Percentiles rank a stretch among this genome's conserved stretches.
Conservation (phyloP, 2,329 filamentous ascomycete species). For the Tolypocladium inflatum region DNA sequence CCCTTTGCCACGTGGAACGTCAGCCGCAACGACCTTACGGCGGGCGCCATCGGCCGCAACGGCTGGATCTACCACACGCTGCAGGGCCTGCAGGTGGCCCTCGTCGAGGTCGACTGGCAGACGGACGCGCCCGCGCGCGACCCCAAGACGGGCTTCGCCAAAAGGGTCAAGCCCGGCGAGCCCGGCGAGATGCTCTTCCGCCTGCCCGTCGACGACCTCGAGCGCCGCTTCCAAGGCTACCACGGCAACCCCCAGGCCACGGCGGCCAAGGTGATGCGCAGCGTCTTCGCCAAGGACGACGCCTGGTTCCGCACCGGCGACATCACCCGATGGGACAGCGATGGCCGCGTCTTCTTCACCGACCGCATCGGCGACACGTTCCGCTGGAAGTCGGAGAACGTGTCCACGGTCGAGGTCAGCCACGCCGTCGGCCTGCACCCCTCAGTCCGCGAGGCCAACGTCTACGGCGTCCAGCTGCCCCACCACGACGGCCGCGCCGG, state of each 20-base stretch:
- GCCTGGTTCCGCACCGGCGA: constrained; percentile 83
- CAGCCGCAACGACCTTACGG: constrained; percentile 59
- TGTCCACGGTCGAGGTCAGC: constrained; percentile 75
- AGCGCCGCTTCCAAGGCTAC: constrained; percentile 69
- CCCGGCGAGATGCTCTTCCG: constrained; percentile 67
- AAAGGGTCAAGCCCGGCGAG: constrained; percentile 44
- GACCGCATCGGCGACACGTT: constrained; percentile 75
- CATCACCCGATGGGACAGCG: constrained; percentile 57
- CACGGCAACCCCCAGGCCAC: constrained; percentile 65
- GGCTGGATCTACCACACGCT: constrained; percentile 52
- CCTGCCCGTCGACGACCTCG: constrained; percentile 56
- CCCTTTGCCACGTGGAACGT: constrained; percentile 62
- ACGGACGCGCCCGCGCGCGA: constrained; percentile 61
- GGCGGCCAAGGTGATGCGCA: constrained; percentile 60
- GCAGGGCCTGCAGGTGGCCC: constrained; percentile 37
- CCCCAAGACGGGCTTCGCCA: constrained; percentile 60
- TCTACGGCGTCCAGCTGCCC: constrained; percentile 73
- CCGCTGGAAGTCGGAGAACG: constrained; percentile 76
- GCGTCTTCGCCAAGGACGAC: constrained; percentile 67
- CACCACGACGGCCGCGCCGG: constrained; percentile 78
- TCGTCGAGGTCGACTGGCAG: constrained; percentile 64
- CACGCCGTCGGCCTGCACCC: constrained; percentile 60
- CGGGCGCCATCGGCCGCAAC: constrained; percentile 69
- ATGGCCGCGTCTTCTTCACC: constrained; percentile 69
- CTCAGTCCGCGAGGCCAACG: constrained; percentile 66